Evolutionary conservation across 495 filamentous ascomycete species (phyloP).

Genomic region (Annulohypoxylon nitens): DNA sequence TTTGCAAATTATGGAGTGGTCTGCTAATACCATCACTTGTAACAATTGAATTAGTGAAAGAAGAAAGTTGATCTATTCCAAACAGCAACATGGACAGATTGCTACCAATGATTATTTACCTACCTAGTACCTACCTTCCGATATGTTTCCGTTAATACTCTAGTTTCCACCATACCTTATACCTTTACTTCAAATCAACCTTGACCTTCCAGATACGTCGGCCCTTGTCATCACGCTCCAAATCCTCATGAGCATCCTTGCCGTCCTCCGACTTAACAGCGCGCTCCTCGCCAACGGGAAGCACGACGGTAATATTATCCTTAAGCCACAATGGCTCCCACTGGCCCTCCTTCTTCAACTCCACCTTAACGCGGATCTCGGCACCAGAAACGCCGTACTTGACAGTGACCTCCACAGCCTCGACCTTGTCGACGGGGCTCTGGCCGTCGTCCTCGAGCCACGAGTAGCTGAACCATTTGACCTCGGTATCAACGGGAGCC

Average conservation of each 20-base stretch:
- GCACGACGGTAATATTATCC: slow-evolving; percentile 64
- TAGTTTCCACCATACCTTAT: neutral
- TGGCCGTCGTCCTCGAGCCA: slow-evolving; percentile 78
- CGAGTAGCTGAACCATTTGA: slow-evolving; percentile 56
- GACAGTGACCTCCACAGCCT: slow-evolving; percentile 60
- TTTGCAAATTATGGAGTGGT: no score
- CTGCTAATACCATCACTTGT: no score
- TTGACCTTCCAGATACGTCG: slow-evolving; percentile 43
- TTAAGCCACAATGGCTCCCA: slow-evolving; percentile 64
- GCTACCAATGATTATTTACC: neutral
- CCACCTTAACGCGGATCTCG: slow-evolving; percentile 54
- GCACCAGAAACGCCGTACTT: slow-evolving; percentile 60
- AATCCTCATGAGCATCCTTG: slow-evolving; percentile 26
- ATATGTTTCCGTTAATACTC: neutral
- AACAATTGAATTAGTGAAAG: neutral
- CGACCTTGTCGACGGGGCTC: slow-evolving; percentile 59
- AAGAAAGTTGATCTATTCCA: neutral
- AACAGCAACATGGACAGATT: neutral
- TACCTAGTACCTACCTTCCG: neutral
- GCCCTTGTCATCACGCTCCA: slow-evolving; percentile 43
- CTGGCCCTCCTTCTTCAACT: slow-evolving; percentile 53
- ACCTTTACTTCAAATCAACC: slow-evolving; percentile 27
- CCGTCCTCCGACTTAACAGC: slow-evolving; percentile 56
- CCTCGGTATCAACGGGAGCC: slow-evolving; percentile 36
- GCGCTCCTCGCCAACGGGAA: slow-evolving; percentile 65